Conservation (phyloP, 352 stramenopile species). For the Globisporangium acanthophoron region DNA sequence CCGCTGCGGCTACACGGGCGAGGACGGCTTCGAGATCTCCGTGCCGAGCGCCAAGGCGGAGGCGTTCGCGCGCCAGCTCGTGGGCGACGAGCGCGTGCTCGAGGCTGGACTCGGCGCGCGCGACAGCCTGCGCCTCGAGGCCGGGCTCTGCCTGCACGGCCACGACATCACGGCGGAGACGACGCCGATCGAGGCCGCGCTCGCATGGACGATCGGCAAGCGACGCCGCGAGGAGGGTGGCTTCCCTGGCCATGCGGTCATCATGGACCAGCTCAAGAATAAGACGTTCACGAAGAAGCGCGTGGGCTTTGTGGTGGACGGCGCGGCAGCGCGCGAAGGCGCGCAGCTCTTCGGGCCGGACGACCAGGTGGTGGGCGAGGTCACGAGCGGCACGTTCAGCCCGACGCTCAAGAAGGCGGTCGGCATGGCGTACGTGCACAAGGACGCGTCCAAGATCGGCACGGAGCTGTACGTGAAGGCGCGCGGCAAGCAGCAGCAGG, state of each 20-base stretch:
- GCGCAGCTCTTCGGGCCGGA: conserved; percentile 90
- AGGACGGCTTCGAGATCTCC: conserved; percentile 99
- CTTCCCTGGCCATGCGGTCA: conserved; percentile 94
- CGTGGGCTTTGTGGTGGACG: conserved; percentile 95
- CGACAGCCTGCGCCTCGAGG: conserved; percentile 97
- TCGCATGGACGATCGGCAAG: conserved; percentile 93
- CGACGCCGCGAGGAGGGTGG: conserved; percentile 81
- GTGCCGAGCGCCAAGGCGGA: conserved; percentile 61
- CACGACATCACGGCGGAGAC: conserved; percentile 96
- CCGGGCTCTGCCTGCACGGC: conserved; percentile 97
- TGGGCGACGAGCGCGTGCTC: conserved; percentile 78
- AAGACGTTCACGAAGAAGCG: conserved; percentile 93
- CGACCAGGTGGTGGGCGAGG: conserved; percentile 79
- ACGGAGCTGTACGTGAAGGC: conserved; percentile 94
- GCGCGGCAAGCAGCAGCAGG: conserved; percentile 92
- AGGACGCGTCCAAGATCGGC: conserved; percentile 85
- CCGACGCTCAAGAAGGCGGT: conserved; percentile 95
- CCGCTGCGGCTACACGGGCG: conserved; percentile 98
- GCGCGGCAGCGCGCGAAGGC: conserved; percentile 91
- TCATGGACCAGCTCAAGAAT: conserved; percentile 94
- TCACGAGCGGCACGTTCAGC: conserved; percentile 97
- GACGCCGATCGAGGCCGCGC: conserved; percentile 92
- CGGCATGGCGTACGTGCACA: conserved; percentile 98
- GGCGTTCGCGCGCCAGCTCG: conserved; percentile 48
- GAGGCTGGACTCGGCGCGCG: conserved; percentile 93